These are phyloP conservation scores for Neopestalotiopsis sp. DNA, from an alignment of 2,329 filamentous ascomycete species.

Conservation along the genomic window DNA sequence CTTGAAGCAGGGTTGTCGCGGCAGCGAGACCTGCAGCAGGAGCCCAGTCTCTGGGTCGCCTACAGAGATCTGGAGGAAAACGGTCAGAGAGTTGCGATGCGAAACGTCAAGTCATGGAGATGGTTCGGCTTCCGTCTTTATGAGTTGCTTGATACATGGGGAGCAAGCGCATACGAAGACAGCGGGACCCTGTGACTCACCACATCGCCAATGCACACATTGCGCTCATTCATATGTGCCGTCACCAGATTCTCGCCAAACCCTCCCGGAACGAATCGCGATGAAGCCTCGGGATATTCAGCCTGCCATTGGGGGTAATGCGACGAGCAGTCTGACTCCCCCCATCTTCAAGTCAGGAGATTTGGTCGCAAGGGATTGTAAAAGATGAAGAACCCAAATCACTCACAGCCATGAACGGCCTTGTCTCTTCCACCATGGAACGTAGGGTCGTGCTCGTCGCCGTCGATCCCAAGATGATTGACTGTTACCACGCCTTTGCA, in stretches of 20 bases:
- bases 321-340: conserved; percentile 56
- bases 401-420: conserved; percentile 63
- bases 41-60: conserved; percentile 46
- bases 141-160: neutral
- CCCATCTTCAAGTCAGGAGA: neutral
- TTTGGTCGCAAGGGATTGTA: too few species aligned
- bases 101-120: neutral
- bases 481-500: conserved; percentile 52
- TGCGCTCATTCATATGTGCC: conserved; percentile 64
- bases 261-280: conserved; percentile 60
- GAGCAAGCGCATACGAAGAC: too few species aligned
- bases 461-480: conserved; percentile 55
- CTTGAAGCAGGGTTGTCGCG: conserved; percentile 71
- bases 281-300: conserved; percentile 56
- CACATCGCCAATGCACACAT: conserved; percentile 69
- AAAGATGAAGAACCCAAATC: neutral
- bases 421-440: conserved; percentile 70
- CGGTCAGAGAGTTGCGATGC: neutral
- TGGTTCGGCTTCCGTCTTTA: neutral
- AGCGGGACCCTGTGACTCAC: conserved; percentile 34
- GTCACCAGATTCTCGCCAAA: conserved; percentile 72
- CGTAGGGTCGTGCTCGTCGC: conserved; percentile 66
- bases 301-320: conserved; percentile 63
- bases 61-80: conserved; percentile 12
- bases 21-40: conserved; percentile 64